Evolutionary conservation across 495 filamentous ascomycete species (phyloP).

Genomic region (Astrocystis sublimbata): DNA sequence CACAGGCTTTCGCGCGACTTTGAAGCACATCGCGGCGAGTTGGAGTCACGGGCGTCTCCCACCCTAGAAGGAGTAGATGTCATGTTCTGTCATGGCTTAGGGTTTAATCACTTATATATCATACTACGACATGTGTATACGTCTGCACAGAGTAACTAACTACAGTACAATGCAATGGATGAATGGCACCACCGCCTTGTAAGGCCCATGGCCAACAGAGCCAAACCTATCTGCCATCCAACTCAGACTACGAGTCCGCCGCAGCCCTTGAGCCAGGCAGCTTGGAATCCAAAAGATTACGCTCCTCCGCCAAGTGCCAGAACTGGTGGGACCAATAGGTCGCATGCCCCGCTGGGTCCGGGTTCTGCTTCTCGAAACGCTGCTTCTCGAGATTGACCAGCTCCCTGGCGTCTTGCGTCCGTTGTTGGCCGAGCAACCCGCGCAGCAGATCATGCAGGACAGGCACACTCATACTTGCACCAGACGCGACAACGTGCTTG

Average conservation of each 20-base stretch:
- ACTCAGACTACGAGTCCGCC: background rate
- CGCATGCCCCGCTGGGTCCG: constrained; percentile 21
- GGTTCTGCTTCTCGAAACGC: constrained; percentile 27
- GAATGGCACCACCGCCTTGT: too few relatives aligned
- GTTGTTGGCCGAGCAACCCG: constrained; percentile 48
- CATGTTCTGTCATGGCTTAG: too few relatives aligned
- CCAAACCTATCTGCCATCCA: too few relatives aligned
- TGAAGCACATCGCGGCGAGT: background rate
- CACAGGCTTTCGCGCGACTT: background rate
- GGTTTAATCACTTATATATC: too few relatives aligned
- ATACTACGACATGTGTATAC: too few relatives aligned
- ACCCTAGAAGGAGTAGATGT: too few relatives aligned
- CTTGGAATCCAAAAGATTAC: constrained; percentile 34
- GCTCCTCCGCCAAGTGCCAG: constrained; percentile 40
- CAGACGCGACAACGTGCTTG: constrained; percentile 40
- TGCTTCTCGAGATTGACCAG: constrained; percentile 41
- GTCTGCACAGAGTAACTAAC: too few relatives aligned
- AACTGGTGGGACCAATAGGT: constrained; percentile 45
- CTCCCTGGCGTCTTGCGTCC: constrained; percentile 31
- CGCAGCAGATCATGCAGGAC: constrained; percentile 48
- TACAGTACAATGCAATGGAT: constrained; percentile 16
- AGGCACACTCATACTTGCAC: constrained; percentile 44
- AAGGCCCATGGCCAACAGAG: too few relatives aligned
- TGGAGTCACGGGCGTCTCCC: background rate
- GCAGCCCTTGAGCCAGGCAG: background rate